Percentiles rank a stretch among this genome's conserved stretches.
These are phyloP conservation scores for Trichosporon sp. DNA, from an alignment of 1,284 basidiomycete species.

Conservation along the genomic window DNA sequence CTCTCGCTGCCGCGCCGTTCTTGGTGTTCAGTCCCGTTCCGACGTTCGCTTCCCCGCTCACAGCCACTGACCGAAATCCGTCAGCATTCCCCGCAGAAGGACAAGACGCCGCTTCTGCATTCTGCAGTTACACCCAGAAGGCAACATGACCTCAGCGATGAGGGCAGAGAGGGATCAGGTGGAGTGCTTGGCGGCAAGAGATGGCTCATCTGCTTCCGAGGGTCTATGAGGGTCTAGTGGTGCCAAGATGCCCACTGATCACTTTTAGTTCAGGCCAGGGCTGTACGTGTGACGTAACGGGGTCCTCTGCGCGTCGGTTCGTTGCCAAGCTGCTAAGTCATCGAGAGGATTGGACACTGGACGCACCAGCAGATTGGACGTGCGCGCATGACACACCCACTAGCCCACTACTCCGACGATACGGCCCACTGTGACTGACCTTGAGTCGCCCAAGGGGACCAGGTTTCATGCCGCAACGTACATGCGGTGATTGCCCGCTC, in stretches of 20 bases:
- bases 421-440: not conserved
- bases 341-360: not conserved
- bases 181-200: constrained; percentile 7
- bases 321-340: not conserved
- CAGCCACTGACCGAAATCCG: no score
- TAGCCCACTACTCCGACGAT: not conserved
- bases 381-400: not conserved
- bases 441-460: not conserved
- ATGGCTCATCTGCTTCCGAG: not conserved
- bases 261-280: constrained; percentile 1
- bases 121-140: no score
- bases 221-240: not conserved
- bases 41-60: no score
- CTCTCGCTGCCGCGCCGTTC: no score
- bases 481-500: not conserved
- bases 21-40: no score
- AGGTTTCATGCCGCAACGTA: constrained; percentile 1
- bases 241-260: not conserved
- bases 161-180: not conserved
- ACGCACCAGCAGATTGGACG: not conserved
- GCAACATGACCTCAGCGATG: not conserved
- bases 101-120: no score
- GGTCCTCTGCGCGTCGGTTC: not conserved
- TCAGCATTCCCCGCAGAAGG: no score
- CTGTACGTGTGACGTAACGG: not conserved